Conservation (phyloP, 1,284 basidiomycete genomes). For the Omphalotus olearius region DNA sequence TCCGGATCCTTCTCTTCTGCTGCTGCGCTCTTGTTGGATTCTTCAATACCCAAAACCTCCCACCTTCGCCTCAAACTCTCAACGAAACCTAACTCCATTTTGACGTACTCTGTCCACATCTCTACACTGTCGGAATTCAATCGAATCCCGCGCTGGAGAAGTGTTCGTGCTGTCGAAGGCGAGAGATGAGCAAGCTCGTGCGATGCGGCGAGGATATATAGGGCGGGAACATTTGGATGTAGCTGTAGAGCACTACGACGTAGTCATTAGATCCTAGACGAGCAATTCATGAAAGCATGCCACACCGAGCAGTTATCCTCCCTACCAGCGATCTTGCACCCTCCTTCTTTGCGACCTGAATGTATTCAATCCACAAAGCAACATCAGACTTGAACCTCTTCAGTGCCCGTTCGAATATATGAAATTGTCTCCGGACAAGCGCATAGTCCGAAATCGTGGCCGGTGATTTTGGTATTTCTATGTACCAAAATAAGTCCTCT, state of each 20-base stretch:
- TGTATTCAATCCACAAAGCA: conserved; percentile 85
- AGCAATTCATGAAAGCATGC: conserved; percentile 5
- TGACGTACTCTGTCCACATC: conserved; percentile 86
- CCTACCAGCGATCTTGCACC: conserved; percentile 80
- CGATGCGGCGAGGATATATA: conserved; percentile 85
- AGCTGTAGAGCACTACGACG: conserved; percentile 73
- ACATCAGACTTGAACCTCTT: conserved; percentile 88
- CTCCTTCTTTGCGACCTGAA: conserved; percentile 78
- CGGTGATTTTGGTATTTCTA: conserved; percentile 49
- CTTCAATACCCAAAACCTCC: conserved; percentile 67
- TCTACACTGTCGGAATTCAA: conserved; percentile 66
- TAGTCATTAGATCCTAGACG: background rate
- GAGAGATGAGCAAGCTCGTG: conserved; percentile 81
- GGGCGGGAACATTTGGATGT: conserved; percentile 73
- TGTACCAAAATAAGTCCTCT: background rate
- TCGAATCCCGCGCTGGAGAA: conserved; percentile 85
- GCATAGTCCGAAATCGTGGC: conserved; percentile 80
- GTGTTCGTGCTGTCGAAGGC: conserved; percentile 77
- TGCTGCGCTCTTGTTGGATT: conserved; percentile 18
- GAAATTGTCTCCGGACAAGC: conserved; percentile 77
- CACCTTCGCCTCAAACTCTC: conserved; percentile 82
- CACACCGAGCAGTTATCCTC: conserved; percentile 70
- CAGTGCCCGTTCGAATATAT: conserved; percentile 88
- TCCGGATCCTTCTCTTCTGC: conserved; percentile 22
- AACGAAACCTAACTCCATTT: conserved; percentile 88